Conservation (phyloP, 176 grass and related monocot genomes). For the Alopecurus myosuroides region DNA sequence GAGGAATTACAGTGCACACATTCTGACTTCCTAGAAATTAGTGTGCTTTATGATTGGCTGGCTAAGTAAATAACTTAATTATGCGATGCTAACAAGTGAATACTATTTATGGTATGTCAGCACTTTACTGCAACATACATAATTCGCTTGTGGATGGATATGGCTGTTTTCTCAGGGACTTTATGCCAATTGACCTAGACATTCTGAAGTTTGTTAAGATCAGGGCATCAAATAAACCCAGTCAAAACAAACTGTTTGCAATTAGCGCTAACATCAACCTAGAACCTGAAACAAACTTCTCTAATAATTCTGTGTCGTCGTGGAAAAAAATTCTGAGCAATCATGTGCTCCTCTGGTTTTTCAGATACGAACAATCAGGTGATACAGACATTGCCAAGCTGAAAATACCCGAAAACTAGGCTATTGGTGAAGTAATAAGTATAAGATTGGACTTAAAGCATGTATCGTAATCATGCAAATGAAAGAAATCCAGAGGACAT, state of each 20-base stretch:
- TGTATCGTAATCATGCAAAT: neutral
- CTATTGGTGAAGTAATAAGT: no score
- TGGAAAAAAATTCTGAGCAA: neutral
- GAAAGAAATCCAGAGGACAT: no score
- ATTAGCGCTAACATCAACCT: neutral
- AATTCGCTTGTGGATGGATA: neutral
- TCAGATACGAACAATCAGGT: neutral
- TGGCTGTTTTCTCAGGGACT: neutral
- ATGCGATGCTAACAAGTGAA: conserved; percentile 26
- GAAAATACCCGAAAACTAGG: no score
- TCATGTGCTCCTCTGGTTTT: neutral
- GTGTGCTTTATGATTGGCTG: no score
- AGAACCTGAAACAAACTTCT: neutral
- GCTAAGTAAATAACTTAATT: neutral
- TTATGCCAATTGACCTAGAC: no score
- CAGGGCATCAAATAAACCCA: neutral
- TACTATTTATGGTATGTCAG: neutral
- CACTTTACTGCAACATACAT: neutral
- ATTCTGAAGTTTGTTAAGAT: neutral
- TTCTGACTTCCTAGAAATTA: no score
- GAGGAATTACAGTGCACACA: no score
- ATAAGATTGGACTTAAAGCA: no score
- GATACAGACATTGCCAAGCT: no score
- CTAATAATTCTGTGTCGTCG: neutral
- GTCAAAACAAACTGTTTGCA: no score